Evolutionary conservation across 176 grass and related monocot genomes (phyloP), one percentile per base, ranked within the genome.

Genomic region (Dactylis glomerata): DNA sequence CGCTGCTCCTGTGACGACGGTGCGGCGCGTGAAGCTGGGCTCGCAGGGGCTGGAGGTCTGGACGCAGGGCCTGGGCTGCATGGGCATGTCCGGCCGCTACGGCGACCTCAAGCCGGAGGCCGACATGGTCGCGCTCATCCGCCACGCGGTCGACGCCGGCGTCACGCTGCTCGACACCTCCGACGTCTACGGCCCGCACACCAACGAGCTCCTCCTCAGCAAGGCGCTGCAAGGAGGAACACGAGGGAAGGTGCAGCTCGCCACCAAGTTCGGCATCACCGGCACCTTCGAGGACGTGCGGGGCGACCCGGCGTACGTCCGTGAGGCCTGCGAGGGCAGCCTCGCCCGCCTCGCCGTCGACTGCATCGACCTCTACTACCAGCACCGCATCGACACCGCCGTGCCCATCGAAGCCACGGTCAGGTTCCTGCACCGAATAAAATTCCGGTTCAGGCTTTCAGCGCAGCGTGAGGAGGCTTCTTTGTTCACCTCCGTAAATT

Each of bases 11-110:
- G 49, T 12, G 44, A 46, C 44, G 44, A 14, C 44, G 54, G 22
- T 56, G 54, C 22, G 22, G 54, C 54, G 91, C 23, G 89, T 96
- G 11, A 91, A 91, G 88, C 84, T 96, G 4, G 91, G 89, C 0
- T 91, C 86, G 2, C 91, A 96, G 68, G 94, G 94, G n/a, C 81
- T 96, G 24, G 88, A 93, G 86, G 86, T 96, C 23, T 96, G 88
- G 13, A 73, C 72, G 6, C 94, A 91, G 72, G 86, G 91, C 31
- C n/a, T 96, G 7, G 94, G 94, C 27, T 96, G 94, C 81, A 86
- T 93, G 88, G n/a, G 93, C 38, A 96, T 96, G 93, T 90, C 90
- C 10, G 30, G 37, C 81, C 77, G 77, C 54, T 56, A 56, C 54
- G 54, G 54, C 54, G 49, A 52, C 49, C 49, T 20, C 17, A 52